A percentile compares a stretch with the other conserved stretches of the same genome.
These are phyloP conservation scores for Cladobotryum protrusum DNA, from an alignment of 2,329 filamentous ascomycete genomes.

Conservation along the genomic window DNA sequence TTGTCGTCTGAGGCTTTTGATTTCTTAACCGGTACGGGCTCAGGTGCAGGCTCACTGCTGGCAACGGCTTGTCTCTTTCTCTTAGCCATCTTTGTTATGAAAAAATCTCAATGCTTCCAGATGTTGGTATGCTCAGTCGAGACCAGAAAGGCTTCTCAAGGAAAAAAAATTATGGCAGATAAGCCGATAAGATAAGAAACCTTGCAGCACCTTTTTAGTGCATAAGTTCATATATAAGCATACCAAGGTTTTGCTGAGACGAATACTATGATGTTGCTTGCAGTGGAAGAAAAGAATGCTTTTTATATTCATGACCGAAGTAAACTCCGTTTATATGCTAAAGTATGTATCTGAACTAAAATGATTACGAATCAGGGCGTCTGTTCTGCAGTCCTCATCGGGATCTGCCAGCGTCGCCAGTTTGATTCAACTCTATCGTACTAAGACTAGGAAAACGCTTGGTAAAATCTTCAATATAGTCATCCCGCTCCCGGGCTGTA, in stretches of 20 bases:
- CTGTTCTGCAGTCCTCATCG: slow-evolving; percentile 14
- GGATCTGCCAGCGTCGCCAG: slow-evolving; percentile 30
- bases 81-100: slow-evolving; percentile 36
- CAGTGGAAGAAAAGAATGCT: background rate
- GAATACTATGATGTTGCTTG: too few relatives aligned
- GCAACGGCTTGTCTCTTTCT: slow-evolving; percentile 39
- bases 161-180: slow-evolving; percentile 23
- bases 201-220: slow-evolving; percentile 9
- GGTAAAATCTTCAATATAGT: slow-evolving; percentile 66
- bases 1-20: slow-evolving; percentile 17
- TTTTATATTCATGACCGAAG: slow-evolving; percentile 6
- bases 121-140: background rate
- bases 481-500: slow-evolving; percentile 53
- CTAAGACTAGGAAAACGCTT: slow-evolving; percentile 82
- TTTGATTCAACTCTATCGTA: slow-evolving; percentile 79
- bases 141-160: background rate
- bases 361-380: too few relatives aligned
- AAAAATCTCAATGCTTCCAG: slow-evolving; percentile 8
- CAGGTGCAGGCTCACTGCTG: slow-evolving; percentile 20
- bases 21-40: slow-evolving; percentile 26
- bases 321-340: slow-evolving; percentile 11
- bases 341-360: background rate
- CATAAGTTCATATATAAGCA: slow-evolving; percentile 16
- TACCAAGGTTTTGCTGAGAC: background rate
- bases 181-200: slow-evolving; percentile 28